phyloP scores from a whole-genome alignment of 805 yeast genomes.

The Yamadazyma akitaensis region DNA sequence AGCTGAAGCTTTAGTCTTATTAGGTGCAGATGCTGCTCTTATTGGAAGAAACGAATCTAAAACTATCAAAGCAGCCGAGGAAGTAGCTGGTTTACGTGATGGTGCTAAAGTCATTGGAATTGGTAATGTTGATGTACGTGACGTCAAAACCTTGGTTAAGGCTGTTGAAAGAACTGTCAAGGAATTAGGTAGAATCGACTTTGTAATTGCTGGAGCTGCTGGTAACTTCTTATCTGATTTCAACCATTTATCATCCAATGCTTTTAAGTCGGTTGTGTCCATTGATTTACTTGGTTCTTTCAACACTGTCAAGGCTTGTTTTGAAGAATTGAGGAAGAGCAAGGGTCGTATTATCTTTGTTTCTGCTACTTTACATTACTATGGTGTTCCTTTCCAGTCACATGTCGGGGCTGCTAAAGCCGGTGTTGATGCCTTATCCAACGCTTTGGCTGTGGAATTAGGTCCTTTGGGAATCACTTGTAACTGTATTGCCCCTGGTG shows the following conservation, averaged over 20 bases:
- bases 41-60: slow-evolving; percentile 72
- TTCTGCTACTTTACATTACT: slow-evolving; percentile 85
- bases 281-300: slow-evolving; percentile 87
- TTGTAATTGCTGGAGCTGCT: slow-evolving; percentile 92
- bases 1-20: slow-evolving; percentile 72
- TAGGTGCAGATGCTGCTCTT: slow-evolving; percentile 87
- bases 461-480: slow-evolving; percentile 86
- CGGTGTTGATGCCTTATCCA: slow-evolving; percentile 84
- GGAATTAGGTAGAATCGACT: slow-evolving; percentile 76
- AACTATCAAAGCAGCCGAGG: slow-evolving; percentile 65
- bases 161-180: slow-evolving; percentile 68
- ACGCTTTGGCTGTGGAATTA: slow-evolving; percentile 82
- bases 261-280: slow-evolving; percentile 81
- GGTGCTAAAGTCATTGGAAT: slow-evolving; percentile 70
- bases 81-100: slow-evolving; percentile 52
- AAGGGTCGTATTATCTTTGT: slow-evolving; percentile 77
- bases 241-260: slow-evolving; percentile 75
- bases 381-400: slow-evolving; percentile 82
- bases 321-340: slow-evolving; percentile 56
- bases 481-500: slow-evolving; percentile 90
- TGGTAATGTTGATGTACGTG: slow-evolving; percentile 77
- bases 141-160: slow-evolving; percentile 49
- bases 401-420: slow-evolving; percentile 97
- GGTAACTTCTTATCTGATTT: slow-evolving; percentile 87
- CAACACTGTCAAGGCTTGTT: slow-evolving; percentile 84